phyloP scores from a whole-genome alignment of 148 eudicot genomes.

The Beta vulgaris region DNA sequence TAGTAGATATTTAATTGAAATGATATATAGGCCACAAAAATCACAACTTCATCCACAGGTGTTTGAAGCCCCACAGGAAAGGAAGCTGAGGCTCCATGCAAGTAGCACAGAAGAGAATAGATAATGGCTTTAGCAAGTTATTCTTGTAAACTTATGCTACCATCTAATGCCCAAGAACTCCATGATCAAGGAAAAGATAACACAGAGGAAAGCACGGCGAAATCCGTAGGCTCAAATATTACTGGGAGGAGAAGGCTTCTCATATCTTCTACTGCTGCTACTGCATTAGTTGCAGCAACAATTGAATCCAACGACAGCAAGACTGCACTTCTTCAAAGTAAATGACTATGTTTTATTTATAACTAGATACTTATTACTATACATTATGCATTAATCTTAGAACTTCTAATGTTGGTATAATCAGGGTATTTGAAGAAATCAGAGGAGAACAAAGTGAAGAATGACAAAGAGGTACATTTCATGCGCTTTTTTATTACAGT shows the following conservation, averaged over 20 bases:
- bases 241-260: slow-evolving; percentile 28
- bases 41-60: slow-evolving; percentile 18
- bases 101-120: background rate
- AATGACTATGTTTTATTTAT: background rate
- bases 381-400: background rate
- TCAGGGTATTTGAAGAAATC: slow-evolving; percentile 91
- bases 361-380: background rate
- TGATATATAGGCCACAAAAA: slow-evolving; percentile 27
- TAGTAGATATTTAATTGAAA: slow-evolving; percentile 6
- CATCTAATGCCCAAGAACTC: slow-evolving; percentile 15
- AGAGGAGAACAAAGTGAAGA: slow-evolving; percentile 84
- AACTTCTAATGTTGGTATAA: background rate
- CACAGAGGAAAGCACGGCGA: background rate
- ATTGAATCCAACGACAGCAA: slow-evolving; percentile 47
- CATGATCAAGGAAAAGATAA: slow-evolving; percentile 2
- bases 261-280: slow-evolving; percentile 15
- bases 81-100: background rate
- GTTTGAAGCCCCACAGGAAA: background rate
- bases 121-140: slow-evolving; percentile 21
- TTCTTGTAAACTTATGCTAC: slow-evolving; percentile 16
- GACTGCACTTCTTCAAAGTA: slow-evolving; percentile 80
- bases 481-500: background rate
- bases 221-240: background rate
- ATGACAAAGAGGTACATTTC: slow-evolving; percentile 77
- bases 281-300: slow-evolving; percentile 28